These are phyloP conservation scores for Syzygium syzygioides DNA, from an alignment of 441 rosid species.

Conservation along the genomic window DNA sequence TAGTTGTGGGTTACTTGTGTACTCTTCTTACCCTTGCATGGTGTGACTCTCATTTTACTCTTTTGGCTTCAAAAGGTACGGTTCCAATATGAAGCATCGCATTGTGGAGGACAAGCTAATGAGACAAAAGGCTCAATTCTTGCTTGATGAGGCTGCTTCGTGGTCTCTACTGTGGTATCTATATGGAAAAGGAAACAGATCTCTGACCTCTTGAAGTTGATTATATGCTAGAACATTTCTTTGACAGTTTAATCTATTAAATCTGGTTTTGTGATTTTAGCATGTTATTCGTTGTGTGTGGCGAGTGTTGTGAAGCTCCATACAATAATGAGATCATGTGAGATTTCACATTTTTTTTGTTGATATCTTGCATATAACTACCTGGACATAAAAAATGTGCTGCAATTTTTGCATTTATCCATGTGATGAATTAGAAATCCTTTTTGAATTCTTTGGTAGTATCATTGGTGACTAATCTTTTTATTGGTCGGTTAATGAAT, in stretches of 20 bases:
- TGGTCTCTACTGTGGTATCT: constrained; percentile 98
- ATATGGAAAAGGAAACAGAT: constrained; percentile 86
- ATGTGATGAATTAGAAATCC: background rate
- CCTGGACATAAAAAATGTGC: background rate
- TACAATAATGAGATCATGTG: background rate
- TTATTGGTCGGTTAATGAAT: background rate
- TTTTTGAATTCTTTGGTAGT: background rate
- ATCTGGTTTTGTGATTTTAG: background rate
- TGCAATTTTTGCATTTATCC: background rate
- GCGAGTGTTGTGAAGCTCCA: background rate
- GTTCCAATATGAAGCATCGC: constrained; percentile 61
- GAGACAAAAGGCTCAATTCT: constrained; percentile 91
- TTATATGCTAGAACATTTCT: background rate
- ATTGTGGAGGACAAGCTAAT: constrained; percentile 86
- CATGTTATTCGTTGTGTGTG: background rate
- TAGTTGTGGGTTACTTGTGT: background rate
- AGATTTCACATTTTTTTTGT: background rate
- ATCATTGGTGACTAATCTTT: background rate
- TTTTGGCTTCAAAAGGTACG: constrained; percentile 46
- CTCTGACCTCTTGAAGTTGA: constrained; percentile 13
- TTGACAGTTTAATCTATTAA: background rate
- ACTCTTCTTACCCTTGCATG: background rate
- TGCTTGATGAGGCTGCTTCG: constrained; percentile 96
- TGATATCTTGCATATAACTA: background rate
- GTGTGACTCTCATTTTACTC: background rate